Evolutionary conservation across 768 basidiomycete genomes (phyloP).

Genomic region (Xanthoconium stramineum): DNA sequence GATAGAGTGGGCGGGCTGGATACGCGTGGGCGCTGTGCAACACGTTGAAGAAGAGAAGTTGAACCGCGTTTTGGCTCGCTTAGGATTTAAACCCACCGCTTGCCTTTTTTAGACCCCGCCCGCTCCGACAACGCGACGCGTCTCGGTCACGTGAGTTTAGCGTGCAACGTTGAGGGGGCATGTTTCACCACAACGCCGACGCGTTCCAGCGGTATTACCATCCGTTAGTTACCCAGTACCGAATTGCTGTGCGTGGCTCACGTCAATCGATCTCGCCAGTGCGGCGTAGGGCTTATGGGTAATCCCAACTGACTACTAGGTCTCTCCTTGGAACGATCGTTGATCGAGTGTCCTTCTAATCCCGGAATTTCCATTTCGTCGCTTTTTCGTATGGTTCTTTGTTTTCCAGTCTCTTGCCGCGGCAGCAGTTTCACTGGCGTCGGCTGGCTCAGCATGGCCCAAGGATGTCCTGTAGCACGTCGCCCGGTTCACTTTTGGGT

Average conservation of each 20-base stretch:
- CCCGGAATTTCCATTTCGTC: constrained; percentile 12
- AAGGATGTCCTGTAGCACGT: too few species aligned
- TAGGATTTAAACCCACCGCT: constrained; percentile 29
- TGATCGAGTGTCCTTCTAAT: constrained; percentile 19
- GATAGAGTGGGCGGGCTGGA: constrained; percentile 4
- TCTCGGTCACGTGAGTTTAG: constrained; percentile 22
- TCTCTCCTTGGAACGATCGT: constrained; percentile 7
- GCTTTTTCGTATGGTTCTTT: constrained; percentile 6
- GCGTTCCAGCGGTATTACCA: too few species aligned
- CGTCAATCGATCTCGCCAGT: too few species aligned
- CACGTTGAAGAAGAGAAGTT: constrained; percentile 30
- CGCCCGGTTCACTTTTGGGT: constrained; percentile 3
- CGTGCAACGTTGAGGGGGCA: neutral
- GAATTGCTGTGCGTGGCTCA: too few species aligned
- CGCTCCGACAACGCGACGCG: constrained; percentile 35
- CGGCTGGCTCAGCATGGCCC: neutral
- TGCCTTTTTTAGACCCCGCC: constrained; percentile 32
- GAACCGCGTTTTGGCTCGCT: constrained; percentile 24
- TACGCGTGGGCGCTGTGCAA: constrained; percentile 29
- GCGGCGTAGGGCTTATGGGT: too few species aligned
- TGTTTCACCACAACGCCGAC: neutral
- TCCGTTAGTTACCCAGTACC: too few species aligned
- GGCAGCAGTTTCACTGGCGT: neutral
- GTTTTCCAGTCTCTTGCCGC: neutral
- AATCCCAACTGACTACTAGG: too few species aligned